Base-by-base conservation (phyloP, 805 yeast species). In the Cyberlindnera veronae region DNA sequence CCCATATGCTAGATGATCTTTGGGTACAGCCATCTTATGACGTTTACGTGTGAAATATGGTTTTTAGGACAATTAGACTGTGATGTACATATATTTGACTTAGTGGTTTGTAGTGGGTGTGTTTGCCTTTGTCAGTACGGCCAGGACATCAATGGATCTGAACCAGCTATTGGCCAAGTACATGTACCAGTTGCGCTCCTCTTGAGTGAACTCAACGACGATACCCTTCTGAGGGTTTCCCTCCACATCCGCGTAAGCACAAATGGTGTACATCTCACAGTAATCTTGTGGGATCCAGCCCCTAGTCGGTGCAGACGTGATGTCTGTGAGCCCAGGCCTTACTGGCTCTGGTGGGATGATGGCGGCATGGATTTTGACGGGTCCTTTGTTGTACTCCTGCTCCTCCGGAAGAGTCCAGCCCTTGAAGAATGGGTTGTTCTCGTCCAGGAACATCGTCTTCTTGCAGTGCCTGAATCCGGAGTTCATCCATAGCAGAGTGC, bases 391-490 rank as follows among this genome's bases (percentile, higher is more conserved):
- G 41, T 57, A 58, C 23, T 48, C 44, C 9, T 20, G 27, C 14
- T 33, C 17, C 3, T 41, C 34, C 10, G 18, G 33, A 1, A 11
- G 1, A 3, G 36, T 5, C 34, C 33, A 23, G 4, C 34, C 43
- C 19, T 34, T 33, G 58, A 66, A 35, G 53, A 60, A 41, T 48
- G 62, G 29, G 13, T 46, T 27, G 10, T 36, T 37, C 6, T 17
- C 13, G 12, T 38, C 22, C n/a, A 22, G 35, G 14, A 17, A 34
- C 12, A 31, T 20, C 4, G 26, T 9, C 16, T 39, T 50, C 27
- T 50, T 47, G 56, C 84, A 78, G 34, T 59, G 67, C 36, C 65
- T 54, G 53, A 76, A 73, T 0, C 83, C 83, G 1, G 81, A 75
- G 48, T 78, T 78, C 45, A 78, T 67, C 83, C 83, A 77, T 2